phyloP scores from a whole-genome alignment of 2,329 filamentous ascomycete genomes.

The Claviceps sp. region DNA sequence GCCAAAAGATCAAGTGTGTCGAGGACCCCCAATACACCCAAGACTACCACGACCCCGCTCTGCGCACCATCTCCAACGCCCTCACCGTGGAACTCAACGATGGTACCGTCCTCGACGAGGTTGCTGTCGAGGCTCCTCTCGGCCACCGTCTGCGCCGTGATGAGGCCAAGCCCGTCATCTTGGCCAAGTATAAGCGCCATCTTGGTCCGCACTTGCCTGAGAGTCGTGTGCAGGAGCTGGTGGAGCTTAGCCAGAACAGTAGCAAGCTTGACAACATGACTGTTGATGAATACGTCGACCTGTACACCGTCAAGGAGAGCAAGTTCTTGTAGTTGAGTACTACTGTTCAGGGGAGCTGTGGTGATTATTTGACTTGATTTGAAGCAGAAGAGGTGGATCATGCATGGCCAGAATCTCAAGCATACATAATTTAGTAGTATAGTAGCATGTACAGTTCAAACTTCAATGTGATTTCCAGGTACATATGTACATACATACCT shows the following conservation, averaged over 20 bases:
- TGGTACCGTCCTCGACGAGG: conserved; percentile 80
- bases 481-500: too few relatives aligned
- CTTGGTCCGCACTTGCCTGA: conserved; percentile 70
- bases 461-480: too few relatives aligned
- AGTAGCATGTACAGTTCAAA: too few relatives aligned
- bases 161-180: conserved; percentile 94
- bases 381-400: too few relatives aligned
- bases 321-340: conserved; percentile 30
- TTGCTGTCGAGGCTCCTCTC: conserved; percentile 84
- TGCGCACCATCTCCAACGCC: conserved; percentile 95
- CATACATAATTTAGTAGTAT: too few relatives aligned
- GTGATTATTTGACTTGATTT: too few relatives aligned
- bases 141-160: conserved; percentile 84
- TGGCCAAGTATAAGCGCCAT: conserved; percentile 92
- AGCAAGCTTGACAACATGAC: conserved; percentile 66
- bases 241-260: conserved; percentile 64
- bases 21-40: conserved; percentile 89
- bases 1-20: conserved; percentile 88
- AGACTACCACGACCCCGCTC: conserved; percentile 88
- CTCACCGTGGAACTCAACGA: conserved; percentile 91
- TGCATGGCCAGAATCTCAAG: too few relatives aligned
- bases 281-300: conserved; percentile 86
- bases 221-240: conserved; percentile 65
- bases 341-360: neutral
- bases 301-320: conserved; percentile 55